These are phyloP conservation scores for Ajuga reptans DNA, from an alignment of 305 asterid species.

Conservation along the genomic window DNA sequence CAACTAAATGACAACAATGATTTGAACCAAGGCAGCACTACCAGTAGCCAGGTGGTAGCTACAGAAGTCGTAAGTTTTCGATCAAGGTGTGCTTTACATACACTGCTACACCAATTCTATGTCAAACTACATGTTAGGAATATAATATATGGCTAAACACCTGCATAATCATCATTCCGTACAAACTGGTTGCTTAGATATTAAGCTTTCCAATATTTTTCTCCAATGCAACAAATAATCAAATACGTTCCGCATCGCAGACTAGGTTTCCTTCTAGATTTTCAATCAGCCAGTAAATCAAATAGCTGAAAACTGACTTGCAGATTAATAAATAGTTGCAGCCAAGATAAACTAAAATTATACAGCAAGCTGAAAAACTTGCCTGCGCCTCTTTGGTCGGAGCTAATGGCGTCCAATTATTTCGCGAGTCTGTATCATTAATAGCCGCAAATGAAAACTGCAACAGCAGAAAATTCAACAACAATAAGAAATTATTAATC, in stretches of 20 bases:
- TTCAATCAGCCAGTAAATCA: neutral
- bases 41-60: neutral
- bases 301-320: constrained; percentile 8
- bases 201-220: neutral
- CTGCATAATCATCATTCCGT: neutral
- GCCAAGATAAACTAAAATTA: neutral
- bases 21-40: neutral
- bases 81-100: neutral
- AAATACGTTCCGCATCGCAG: neutral
- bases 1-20: neutral
- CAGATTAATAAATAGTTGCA: neutral
- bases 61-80: neutral
- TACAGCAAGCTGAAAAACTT: constrained; percentile 15
- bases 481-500: neutral
- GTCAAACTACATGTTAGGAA: neutral
- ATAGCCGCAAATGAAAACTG: constrained; percentile 95
- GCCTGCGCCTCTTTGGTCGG: constrained; percentile 99
- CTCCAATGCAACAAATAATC: neutral
- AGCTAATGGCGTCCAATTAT: constrained; percentile 84
- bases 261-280: neutral
- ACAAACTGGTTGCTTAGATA: neutral
- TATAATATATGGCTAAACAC: neutral
- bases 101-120: neutral
- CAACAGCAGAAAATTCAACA: constrained; percentile 21
- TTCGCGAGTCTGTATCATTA: constrained; percentile 67